These are phyloP conservation scores for Ustilago tritici DNA, from an alignment of 1,284 basidiomycete species.

Conservation along the genomic window DNA sequence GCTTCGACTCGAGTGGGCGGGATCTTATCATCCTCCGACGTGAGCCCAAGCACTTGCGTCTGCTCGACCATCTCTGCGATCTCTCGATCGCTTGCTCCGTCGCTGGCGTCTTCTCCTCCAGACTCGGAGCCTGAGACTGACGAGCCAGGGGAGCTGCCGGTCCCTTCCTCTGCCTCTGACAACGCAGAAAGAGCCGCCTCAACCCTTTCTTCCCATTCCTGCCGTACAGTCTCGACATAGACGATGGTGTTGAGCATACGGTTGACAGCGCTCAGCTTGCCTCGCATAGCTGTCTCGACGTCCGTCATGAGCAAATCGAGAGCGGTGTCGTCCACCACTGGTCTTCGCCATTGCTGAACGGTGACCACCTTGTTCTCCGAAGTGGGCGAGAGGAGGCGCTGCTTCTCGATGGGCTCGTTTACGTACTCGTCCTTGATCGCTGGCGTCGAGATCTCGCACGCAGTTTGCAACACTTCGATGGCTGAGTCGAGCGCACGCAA, in stretches of 20 bases:
- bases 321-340: conserved; percentile 77
- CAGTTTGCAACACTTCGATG: conserved; percentile 83
- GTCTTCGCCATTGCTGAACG: conserved; percentile 57
- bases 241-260: conserved; percentile 97
- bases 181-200: conserved; percentile 75
- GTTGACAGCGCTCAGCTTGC: conserved; percentile 94
- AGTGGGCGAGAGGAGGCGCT: conserved; percentile 81
- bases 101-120: conserved; percentile 70
- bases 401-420: conserved; percentile 88
- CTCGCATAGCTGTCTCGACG: conserved; percentile 85
- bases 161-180: conserved; percentile 49
- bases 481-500: conserved; percentile 82
- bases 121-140: conserved; percentile 30
- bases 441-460: conserved; percentile 86
- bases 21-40: background rate
- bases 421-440: conserved; percentile 82
- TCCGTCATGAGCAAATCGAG: conserved; percentile 85
- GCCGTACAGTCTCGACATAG: conserved; percentile 95
- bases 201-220: conserved; percentile 95
- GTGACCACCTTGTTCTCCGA: conserved; percentile 61
- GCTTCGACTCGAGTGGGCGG: background rate
- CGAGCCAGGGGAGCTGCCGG: conserved; percentile 33
- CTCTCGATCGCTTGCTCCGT: conserved; percentile 71
- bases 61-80: conserved; percentile 14
- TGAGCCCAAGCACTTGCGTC: background rate